A percentile compares a stretch with the other conserved stretches of the same genome.
Evolutionary conservation across 768 basidiomycete genomes (phyloP).

Genomic region (Rhodotorula paludigena): DNA sequence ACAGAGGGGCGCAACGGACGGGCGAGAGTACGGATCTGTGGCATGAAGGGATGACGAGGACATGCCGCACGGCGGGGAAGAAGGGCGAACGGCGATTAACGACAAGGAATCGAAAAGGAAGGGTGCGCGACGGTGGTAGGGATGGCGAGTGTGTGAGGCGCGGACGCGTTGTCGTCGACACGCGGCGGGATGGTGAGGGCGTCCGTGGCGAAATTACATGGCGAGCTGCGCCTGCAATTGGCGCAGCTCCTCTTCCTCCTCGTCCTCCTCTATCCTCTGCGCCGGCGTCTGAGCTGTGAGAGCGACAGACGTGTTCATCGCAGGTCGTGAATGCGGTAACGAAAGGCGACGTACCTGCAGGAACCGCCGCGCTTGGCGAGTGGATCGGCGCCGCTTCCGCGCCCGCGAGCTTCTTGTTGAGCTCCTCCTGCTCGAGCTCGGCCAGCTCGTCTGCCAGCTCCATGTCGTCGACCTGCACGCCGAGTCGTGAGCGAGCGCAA

Average conservation of each 20-base stretch:
- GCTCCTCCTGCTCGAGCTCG: conserved; percentile 78
- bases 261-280: conserved; percentile 61
- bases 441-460: conserved; percentile 73
- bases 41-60: too few relatives aligned
- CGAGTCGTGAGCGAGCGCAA: conserved; percentile 2
- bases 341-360: conserved; percentile 10
- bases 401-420: conserved; percentile 75
- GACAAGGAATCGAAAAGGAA: neutral
- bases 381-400: conserved; percentile 88
- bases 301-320: conserved; percentile 13
- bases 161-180: too few relatives aligned
- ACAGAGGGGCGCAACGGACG: too few relatives aligned
- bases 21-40: neutral
- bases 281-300: conserved; percentile 48
- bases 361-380: conserved; percentile 56
- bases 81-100: neutral
- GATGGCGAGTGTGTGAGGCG: too few relatives aligned
- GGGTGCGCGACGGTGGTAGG: too few relatives aligned
- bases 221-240: conserved; percentile 82
- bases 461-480: conserved; percentile 54
- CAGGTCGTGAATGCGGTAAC: neutral
- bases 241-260: conserved; percentile 83
- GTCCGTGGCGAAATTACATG: conserved; percentile 54
- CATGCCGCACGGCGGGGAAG: neutral
- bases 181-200: neutral